A percentile compares a stretch with the other conserved stretches of the same genome.
Conservation (phyloP, 768 basidiomycete species). For the Pulveroboletus ravenelii region DNA sequence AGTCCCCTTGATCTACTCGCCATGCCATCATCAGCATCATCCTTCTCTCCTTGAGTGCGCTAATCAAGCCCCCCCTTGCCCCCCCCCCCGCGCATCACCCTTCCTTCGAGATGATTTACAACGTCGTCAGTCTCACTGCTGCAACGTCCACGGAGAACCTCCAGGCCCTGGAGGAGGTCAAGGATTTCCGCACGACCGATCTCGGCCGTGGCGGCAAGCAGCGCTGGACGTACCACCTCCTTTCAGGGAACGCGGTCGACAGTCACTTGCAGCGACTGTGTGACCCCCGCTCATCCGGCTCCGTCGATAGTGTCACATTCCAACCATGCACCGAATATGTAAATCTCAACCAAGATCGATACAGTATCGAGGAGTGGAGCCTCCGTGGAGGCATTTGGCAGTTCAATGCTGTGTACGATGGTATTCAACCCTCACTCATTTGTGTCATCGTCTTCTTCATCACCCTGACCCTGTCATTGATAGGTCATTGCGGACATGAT, state of each 20-base stretch:
- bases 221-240: slow-evolving; percentile 50
- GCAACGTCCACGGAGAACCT: slow-evolving; percentile 46
- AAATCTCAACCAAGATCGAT: slow-evolving; percentile 39
- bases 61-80: background rate
- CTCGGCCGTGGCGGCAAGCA: slow-evolving; percentile 48
- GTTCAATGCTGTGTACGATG: slow-evolving; percentile 46
- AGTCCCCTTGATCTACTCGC: slow-evolving; percentile 1
- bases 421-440: slow-evolving; percentile 13
- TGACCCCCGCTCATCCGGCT: slow-evolving; percentile 29
- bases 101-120: slow-evolving; percentile 22
- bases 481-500: slow-evolving; percentile 47
- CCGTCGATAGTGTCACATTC: slow-evolving; percentile 39
- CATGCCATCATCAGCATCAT: slow-evolving; percentile 14
- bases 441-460: slow-evolving; percentile 19
- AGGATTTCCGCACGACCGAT: slow-evolving; percentile 48
- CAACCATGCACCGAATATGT: slow-evolving; percentile 39
- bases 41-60: slow-evolving; percentile 10
- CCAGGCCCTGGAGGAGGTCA: slow-evolving; percentile 49
- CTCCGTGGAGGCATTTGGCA: slow-evolving; percentile 39
- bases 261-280: slow-evolving; percentile 38
- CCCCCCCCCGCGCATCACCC: background rate
- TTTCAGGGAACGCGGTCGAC: slow-evolving; percentile 38
- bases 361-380: slow-evolving; percentile 38
- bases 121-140: slow-evolving; percentile 40
- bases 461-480: slow-evolving; percentile 14